These are phyloP conservation scores for Moesziomyces sp. DNA, from an alignment of 1,284 basidiomycete genomes.

Conservation along the genomic window DNA sequence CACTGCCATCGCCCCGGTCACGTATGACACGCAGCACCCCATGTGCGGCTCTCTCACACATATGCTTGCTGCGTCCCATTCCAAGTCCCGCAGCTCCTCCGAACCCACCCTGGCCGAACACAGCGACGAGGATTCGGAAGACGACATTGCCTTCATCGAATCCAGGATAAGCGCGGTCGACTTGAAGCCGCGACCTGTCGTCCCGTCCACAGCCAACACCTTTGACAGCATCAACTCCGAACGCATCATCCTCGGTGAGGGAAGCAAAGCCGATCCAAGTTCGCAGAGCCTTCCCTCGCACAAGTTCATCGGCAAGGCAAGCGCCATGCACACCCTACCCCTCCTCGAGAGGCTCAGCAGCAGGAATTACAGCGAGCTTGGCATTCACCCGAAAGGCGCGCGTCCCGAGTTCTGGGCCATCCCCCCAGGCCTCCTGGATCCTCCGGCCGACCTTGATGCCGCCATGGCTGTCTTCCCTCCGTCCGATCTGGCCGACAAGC, in stretches of 20 bases:
- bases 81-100: slow-evolving; percentile 18
- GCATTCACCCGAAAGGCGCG: slow-evolving; percentile 21
- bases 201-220: slow-evolving; percentile 1
- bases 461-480: slow-evolving; percentile 44
- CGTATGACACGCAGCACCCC: slow-evolving; percentile 14
- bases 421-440: slow-evolving; percentile 33
- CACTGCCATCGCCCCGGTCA: neutral
- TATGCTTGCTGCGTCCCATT: slow-evolving; percentile 37
- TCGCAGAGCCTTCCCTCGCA: slow-evolving; percentile 10
- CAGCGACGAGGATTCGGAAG: slow-evolving; percentile 50
- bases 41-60: slow-evolving; percentile 18
- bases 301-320: slow-evolving; percentile 58
- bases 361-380: slow-evolving; percentile 20
- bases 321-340: slow-evolving; percentile 52
- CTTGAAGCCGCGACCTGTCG: neutral
- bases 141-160: slow-evolving; percentile 50
- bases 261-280: neutral
- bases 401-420: slow-evolving; percentile 45
- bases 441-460: slow-evolving; percentile 6
- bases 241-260: slow-evolving; percentile 23
- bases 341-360: slow-evolving; percentile 47
- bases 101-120: slow-evolving; percentile 8
- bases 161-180: slow-evolving; percentile 17
- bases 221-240: slow-evolving; percentile 28
- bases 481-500: slow-evolving; percentile 40